Evolutionary conservation across 192 early-diverging fungal genomes (phyloP), one percentile per base, ranked within the genome.

Genomic region (Coemansia biformis): DNA sequence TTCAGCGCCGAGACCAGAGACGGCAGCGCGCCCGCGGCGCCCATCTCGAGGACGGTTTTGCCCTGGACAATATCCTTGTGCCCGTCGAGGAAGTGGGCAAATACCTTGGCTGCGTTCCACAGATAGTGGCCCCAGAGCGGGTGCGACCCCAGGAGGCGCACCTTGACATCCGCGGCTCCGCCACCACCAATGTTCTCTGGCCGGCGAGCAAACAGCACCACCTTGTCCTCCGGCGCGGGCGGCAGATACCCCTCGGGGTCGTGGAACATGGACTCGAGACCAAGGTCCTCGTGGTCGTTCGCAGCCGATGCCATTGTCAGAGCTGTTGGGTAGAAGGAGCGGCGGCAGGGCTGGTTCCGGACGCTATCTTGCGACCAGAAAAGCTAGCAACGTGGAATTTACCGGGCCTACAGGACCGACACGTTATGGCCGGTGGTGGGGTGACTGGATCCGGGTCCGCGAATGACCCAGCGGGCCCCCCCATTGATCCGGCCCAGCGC

Each of bases 61-160:
- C 64, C 65, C 2, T 41, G 24, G 8, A 81, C 75, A 10, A 87
- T 44, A 14, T 76, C 62, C 30, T 82, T 82, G 47, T 84, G 68
- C 28, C 70, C 45, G 49, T 96, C 92, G 40, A 96, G 68, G 55
- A 87, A 82, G 42, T 81, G 74, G 23, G 89, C 81, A 77, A 93
- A 80, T 24, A 79, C 79, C 57, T 86, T 83, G 34, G 88, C 87
- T 3, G 91, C 90, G 48, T 96, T 96, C 92, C 92, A 96, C 22
- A 96, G 78, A 35, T 83, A 68, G 57, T 96, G 91, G 13, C 79
- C 89, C 90, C 89, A 91, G 1, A 95, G 76, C 29, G 87, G 84
- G 47, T 89, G 87, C 10, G 79, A 73, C 23, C 86, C 86, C 17
- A 89, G 77, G 5, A 87, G 72, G 12, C 78, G 77, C 21, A 87